Evolutionary conservation across 352 stramenopile genomes (phyloP), one percentile per base, ranked within the genome.

Genomic region (Phytophthora kernoviae): DNA sequence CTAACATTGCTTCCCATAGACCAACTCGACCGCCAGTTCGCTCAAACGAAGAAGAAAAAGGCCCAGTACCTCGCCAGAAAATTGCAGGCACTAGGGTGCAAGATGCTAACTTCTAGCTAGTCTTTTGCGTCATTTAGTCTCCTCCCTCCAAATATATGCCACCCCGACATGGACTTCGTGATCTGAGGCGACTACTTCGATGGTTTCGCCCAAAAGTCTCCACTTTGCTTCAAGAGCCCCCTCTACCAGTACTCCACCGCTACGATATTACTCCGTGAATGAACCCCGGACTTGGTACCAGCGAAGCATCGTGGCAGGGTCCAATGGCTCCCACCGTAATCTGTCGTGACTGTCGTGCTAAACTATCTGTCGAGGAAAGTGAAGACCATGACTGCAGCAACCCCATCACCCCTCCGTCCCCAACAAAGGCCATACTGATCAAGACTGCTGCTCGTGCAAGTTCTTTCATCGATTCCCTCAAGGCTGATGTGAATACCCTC

Each of bases 371-470:
- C 30, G 81, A 91, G 47, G 68, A 80, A 12, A 89, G 87, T 37
- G 81, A 91, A 33, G 77, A 59, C 5, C 81, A 91, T 50, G 81
- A 91, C 60, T 89, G 81, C 48, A 47, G 64, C 27, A 53, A 42
- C 15, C 69, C 73, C 8, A 27, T 55, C 9, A 39, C 36, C 14
- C 17, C 52, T 7, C 39, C 41, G 4, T 63, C 56, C 5, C 45
- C 56, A 11, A 71, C 62, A 8, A 80, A 66, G 26, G 42, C 48
- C 14, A 54, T 62, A 32, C 33, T 70, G 15, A 26, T 62, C 7
- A 70, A 55, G 45, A 70, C 62, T 45, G 62, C 55, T n/a, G 48
- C 55, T 26, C 54, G 49, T 50, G 62, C 67, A 7, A 68, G 45
- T 1, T 83, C 70, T 0, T 75, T 81, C 47, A 57, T 83, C n/a